Base-by-base conservation (phyloP, 1,139 yeast species). In the Blastobotrys persicus region DNA sequence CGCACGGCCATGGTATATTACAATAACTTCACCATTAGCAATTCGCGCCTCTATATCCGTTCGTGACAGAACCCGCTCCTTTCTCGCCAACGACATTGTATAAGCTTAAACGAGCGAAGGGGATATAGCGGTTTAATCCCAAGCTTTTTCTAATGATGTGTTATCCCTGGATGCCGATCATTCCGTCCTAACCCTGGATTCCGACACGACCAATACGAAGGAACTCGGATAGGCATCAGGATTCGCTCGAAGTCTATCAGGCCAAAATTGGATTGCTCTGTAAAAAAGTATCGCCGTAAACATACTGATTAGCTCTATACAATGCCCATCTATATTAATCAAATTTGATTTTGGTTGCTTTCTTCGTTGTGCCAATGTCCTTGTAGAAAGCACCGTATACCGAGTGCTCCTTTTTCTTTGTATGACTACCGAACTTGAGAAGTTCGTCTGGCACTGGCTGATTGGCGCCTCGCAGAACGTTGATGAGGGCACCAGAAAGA, bases 371-470 rank as follows among this genome's bases (percentile, higher is more conserved):
- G 64, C 88, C 98, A 49, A 91, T 92, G 65, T 91, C 89, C 68
- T 91, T 92, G 75, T 75, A 92, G 74, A 92, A 92, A 0, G 98
- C 97, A 59, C 98, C 98, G 62, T 92, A 92, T 9, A 91, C 96
- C 57, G 92, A 81, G 65, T 92, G 98, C 60, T 89, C 89, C 76
- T 92, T 92, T 83, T 88, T 91, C 75, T 92, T 92, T 26, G 98
- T 92, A 70, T 92, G 98, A 14, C 96, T 89, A 44, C 99, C 99
- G 62, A 91, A 92, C 69, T 91, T 92, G 66, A 88, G 77, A 65
- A 92, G 76, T 54, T 89, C 98, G 49, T 88, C 97, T n/a, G 99
- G 99, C 49, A 92, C 98, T 1, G 85, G 84, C 72, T 92, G 98
- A 69, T 85, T 82, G 31, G 98, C 98, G 55, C 95, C 96, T 59